phyloP scores from a whole-genome alignment of 2,329 filamentous ascomycete genomes.

The Xylariales sp. region DNA sequence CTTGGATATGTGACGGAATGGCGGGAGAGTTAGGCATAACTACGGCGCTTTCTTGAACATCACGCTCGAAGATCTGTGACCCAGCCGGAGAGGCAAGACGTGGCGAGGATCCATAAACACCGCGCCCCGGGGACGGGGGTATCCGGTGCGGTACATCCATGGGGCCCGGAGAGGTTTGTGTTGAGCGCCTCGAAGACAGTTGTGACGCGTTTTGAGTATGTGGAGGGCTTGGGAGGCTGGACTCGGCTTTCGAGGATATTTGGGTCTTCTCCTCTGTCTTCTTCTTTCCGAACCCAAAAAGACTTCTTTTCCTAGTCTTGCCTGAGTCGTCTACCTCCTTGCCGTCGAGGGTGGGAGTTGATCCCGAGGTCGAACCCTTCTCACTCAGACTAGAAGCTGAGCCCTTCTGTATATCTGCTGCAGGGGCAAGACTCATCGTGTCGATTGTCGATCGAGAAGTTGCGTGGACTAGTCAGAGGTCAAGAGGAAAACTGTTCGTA shows the following conservation, averaged over 20 bases:
- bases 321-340: conserved; percentile 24
- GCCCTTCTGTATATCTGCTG: conserved; percentile 25
- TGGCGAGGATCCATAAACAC: conserved; percentile 64
- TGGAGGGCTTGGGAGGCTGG: conserved; percentile 28
- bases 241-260: conserved; percentile 20
- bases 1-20: conserved; percentile 91
- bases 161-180: conserved; percentile 38
- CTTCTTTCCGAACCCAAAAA: conserved; percentile 61
- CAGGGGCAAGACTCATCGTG: conserved; percentile 26
- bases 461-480: no score
- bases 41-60: conserved; percentile 75
- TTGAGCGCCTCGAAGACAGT: conserved; percentile 32
- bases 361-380: conserved; percentile 19
- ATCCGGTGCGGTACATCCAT: conserved; percentile 40
- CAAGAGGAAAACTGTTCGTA: no score
- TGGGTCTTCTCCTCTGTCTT: conserved; percentile 42
- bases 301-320: conserved; percentile 49
- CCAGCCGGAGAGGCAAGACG: conserved; percentile 72
- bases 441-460: conserved; percentile 4
- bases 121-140: conserved; percentile 62
- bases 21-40: conserved; percentile 70
- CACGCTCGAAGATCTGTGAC: conserved; percentile 86
- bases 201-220: conserved; percentile 25
- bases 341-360: conserved; percentile 27
- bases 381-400: conserved; percentile 21